Percentiles rank a stretch among this genome's conserved stretches.
These are phyloP conservation scores for Plectosphaerella plurivora DNA, from an alignment of 2,329 filamentous ascomycete species.

Conservation along the genomic window DNA sequence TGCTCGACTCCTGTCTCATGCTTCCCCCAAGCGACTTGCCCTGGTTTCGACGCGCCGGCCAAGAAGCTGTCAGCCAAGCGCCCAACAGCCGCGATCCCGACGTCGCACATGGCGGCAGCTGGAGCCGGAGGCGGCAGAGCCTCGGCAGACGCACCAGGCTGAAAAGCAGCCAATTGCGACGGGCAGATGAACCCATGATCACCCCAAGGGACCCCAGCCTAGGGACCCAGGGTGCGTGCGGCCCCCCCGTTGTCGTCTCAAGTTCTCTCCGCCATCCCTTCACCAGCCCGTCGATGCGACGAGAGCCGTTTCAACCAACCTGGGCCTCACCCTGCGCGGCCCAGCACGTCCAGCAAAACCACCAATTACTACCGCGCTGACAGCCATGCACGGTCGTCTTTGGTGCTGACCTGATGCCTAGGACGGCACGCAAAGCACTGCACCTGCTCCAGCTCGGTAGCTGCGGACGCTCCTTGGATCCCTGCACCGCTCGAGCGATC, in stretches of 20 bases:
- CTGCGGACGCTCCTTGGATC: not conserved
- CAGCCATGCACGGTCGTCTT: not conserved
- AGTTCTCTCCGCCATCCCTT: slow-evolving; percentile 11
- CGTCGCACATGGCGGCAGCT: slow-evolving; percentile 1
- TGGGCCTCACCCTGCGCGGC: slow-evolving; percentile 2
- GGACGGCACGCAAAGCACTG: too few species aligned
- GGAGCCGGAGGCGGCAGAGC: not conserved
- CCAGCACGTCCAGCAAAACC: not conserved
- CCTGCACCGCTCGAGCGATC: slow-evolving; percentile 2
- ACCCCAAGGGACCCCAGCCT: not conserved
- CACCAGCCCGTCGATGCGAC: slow-evolving; percentile 9
- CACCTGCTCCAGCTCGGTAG: too few species aligned
- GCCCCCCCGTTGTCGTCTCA: slow-evolving; percentile 5
- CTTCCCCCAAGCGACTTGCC: not conserved
- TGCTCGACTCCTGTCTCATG: not conserved
- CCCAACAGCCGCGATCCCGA: not conserved
- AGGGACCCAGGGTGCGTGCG: not conserved
- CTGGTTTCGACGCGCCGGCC: not conserved
- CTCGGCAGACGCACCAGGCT: too few species aligned
- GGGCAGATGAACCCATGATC: too few species aligned
- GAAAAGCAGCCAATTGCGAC: too few species aligned
- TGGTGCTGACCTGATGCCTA: too few species aligned
- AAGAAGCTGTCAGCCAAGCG: not conserved
- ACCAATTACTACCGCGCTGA: not conserved
- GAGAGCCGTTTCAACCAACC: slow-evolving; percentile 9